Percentiles rank a stretch among this genome's conserved stretches.
These are phyloP conservation scores for Brettanomyces nanus DNA, from an alignment of 805 yeast species.

Conservation along the genomic window DNA sequence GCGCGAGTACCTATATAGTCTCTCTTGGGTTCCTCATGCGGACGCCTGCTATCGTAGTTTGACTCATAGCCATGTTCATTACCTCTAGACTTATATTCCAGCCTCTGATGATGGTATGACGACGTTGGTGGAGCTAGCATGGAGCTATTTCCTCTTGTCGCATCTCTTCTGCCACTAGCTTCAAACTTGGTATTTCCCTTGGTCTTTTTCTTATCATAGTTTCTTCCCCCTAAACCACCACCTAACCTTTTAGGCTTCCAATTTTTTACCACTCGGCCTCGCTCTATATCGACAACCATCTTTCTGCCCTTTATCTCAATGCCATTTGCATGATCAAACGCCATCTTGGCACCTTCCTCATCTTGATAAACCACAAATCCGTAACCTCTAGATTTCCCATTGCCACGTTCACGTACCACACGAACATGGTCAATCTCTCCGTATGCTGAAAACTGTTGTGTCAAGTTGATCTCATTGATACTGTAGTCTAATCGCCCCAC, in stretches of 20 bases:
- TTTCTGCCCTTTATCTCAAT: constrained; percentile 42
- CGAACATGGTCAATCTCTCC: constrained; percentile 64
- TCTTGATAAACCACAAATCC: constrained; percentile 69
- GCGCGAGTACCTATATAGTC: no score
- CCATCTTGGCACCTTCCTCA: constrained; percentile 51
- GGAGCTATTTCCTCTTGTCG: background rate
- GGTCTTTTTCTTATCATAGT: constrained; percentile 5
- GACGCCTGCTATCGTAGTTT: no score
- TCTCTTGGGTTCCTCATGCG: no score
- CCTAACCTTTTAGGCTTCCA: constrained; percentile 77
- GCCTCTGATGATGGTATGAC: no score
- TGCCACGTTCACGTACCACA: constrained; percentile 40
- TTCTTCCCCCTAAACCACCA: constrained; percentile 82
- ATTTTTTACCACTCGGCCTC: constrained; percentile 55
- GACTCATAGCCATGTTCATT: no score
- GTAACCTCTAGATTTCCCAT: constrained; percentile 48
- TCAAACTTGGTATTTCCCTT: background rate
- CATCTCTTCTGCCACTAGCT: background rate
- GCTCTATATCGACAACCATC: constrained; percentile 62
- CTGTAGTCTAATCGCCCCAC: constrained; percentile 63
- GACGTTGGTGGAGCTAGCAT: no score
- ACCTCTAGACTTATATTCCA: no score
- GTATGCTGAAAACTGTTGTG: constrained; percentile 48
- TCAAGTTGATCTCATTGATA: constrained; percentile 60
- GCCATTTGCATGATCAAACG: constrained; percentile 53